Percentiles rank a stretch among this genome's conserved stretches.
Conservation (phyloP, 257 asterid genomes). For the Eucommia ulmoides region DNA sequence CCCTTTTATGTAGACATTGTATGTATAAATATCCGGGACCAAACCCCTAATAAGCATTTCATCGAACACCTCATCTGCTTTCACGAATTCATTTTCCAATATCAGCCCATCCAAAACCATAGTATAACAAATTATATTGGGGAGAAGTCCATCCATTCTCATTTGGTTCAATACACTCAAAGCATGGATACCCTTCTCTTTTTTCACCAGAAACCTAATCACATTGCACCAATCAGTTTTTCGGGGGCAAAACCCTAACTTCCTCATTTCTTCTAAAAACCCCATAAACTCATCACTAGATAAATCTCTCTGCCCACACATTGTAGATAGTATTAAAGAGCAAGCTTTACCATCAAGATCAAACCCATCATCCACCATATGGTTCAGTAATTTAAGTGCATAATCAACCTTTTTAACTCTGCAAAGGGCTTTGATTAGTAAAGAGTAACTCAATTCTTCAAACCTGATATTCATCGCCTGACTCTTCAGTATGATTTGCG, state of each 20-base stretch:
- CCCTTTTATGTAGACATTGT: conserved; percentile 42
- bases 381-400: conserved; percentile 36
- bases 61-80: conserved; percentile 64
- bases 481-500: conserved; percentile 29
- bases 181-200: conserved; percentile 27
- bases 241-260: conserved; percentile 33
- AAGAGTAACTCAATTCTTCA: conserved; percentile 43
- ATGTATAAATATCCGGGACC: conserved; percentile 50
- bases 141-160: conserved; percentile 27
- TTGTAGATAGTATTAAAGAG: conserved; percentile 38
- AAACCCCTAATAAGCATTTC: conserved; percentile 65
- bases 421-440: conserved; percentile 62
- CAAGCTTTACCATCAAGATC: conserved; percentile 29
- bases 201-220: conserved; percentile 30
- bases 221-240: conserved; percentile 39
- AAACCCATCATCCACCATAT: conserved; percentile 44
- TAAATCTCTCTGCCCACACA: conserved; percentile 22
- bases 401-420: conserved; percentile 22
- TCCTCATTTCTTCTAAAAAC: conserved; percentile 32
- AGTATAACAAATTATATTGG: conserved; percentile 41
- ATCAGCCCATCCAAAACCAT: conserved; percentile 43
- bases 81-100: conserved; percentile 19
- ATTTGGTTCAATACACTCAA: conserved; percentile 36
- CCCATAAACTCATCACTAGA: conserved; percentile 21
- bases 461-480: conserved; percentile 38